phyloP scores from a whole-genome alignment of 2,329 filamentous ascomycete species.

The Penicillium sp. region DNA sequence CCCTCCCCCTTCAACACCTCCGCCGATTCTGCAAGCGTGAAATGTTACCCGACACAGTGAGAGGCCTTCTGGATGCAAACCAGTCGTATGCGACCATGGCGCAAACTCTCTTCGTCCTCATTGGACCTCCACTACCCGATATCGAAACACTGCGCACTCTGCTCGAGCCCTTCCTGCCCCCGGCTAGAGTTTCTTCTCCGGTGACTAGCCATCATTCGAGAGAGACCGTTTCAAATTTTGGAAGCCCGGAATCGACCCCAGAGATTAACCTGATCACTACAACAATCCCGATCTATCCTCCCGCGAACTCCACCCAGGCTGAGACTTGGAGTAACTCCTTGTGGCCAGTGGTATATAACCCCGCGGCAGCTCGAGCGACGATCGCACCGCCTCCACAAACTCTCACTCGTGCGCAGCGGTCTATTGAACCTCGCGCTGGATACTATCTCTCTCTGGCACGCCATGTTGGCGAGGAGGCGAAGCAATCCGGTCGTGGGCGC shows the following conservation, averaged over 20 bases:
- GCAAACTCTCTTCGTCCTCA: conserved; percentile 46
- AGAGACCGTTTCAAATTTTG: conserved; percentile 8
- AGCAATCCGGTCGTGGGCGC: conserved; percentile 42
- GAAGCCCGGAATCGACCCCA: too few species aligned
- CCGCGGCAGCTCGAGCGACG: conserved; percentile 47
- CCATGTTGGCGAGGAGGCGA: conserved; percentile 44
- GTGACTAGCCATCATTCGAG: not conserved
- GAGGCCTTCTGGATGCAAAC: not conserved
- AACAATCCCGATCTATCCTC: conserved; percentile 47
- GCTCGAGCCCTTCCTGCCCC: conserved; percentile 42
- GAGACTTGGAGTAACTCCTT: conserved; percentile 45
- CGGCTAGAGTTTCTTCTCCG: conserved; percentile 5
- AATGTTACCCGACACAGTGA: conserved; percentile 37
- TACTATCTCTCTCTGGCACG: conserved; percentile 46
- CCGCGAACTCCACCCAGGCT: conserved; percentile 45
- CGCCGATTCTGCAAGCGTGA: conserved; percentile 46
- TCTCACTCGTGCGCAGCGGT: conserved; percentile 37
- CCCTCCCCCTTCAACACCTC: conserved; percentile 41
- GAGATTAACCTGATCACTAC: conserved; percentile 36
- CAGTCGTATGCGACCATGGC: not conserved
- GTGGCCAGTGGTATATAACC: conserved; percentile 52
- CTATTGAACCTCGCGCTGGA: conserved; percentile 43
- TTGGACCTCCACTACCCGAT: conserved; percentile 46
- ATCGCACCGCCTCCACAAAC: conserved; percentile 47
- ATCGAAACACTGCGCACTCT: conserved; percentile 37